These are phyloP conservation scores for Cystofilobasidium capitatum DNA, from an alignment of 768 basidiomycete genomes.

Conservation along the genomic window DNA sequence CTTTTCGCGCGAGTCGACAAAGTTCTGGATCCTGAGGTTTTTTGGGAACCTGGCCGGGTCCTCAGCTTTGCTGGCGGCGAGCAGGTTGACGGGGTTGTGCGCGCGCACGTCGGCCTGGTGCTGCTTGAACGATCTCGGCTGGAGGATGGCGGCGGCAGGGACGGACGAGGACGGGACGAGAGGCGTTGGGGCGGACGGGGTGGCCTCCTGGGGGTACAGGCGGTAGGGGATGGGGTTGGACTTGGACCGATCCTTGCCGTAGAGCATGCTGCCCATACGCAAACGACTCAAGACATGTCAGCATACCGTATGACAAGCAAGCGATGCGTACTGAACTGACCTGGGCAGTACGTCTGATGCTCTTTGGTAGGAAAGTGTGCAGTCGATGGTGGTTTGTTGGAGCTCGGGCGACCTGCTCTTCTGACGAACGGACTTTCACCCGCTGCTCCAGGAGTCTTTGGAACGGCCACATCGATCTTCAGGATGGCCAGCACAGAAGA, in stretches of 20 bases:
- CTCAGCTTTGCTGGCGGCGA: background rate
- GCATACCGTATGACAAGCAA: too few relatives aligned
- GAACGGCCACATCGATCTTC: too few relatives aligned
- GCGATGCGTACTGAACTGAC: too few relatives aligned
- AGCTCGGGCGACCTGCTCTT: too few relatives aligned
- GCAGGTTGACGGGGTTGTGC: constrained; percentile 16
- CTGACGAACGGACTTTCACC: too few relatives aligned
- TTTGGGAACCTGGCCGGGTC: background rate
- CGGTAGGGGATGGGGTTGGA: constrained; percentile 21
- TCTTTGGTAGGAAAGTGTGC: too few relatives aligned
- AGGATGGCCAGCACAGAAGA: too few relatives aligned
- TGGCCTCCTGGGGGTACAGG: background rate
- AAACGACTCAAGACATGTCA: too few relatives aligned
- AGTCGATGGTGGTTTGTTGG: too few relatives aligned
- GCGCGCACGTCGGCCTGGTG: background rate
- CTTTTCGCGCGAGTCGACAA: constrained; percentile 20
- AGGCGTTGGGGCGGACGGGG: background rate
- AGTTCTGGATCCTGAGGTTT: constrained; percentile 21
- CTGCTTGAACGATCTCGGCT: background rate
- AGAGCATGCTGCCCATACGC: background rate
- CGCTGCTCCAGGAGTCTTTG: too few relatives aligned
- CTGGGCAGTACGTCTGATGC: too few relatives aligned
- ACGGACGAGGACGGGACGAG: constrained; percentile 13
- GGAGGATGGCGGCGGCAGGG: background rate
- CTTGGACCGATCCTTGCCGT: constrained; percentile 1